phyloP scores from a whole-genome alignment of 306 rosid genomes.

The Cucumis sativus region Cucumber_9930_V3 NC_026659.2:21915501-21916000 shows the following conservation, averaged over 20 bases:
- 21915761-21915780: background rate
- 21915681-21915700: background rate
- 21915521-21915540: constrained; percentile 61
- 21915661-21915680: background rate
- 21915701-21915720: background rate
- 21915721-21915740: background rate
- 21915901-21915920: background rate
- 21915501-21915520: constrained; percentile 68
- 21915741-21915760: background rate
- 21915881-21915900: background rate
- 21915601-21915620: background rate
- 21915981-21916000: background rate
- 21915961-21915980: background rate
- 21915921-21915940: fast-evolving
- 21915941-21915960: background rate
- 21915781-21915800: background rate
- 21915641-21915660: background rate
- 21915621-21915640: background rate
- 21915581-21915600: background rate
- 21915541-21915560: constrained; percentile 31
- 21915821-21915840: background rate
- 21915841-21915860: no score
- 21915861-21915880: background rate
- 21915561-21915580: constrained; percentile 16
- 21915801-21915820: background rate